Conservation (phyloP, 192 early-diverging fungal species). For the Bifiguratus adelaidae region DNA sequence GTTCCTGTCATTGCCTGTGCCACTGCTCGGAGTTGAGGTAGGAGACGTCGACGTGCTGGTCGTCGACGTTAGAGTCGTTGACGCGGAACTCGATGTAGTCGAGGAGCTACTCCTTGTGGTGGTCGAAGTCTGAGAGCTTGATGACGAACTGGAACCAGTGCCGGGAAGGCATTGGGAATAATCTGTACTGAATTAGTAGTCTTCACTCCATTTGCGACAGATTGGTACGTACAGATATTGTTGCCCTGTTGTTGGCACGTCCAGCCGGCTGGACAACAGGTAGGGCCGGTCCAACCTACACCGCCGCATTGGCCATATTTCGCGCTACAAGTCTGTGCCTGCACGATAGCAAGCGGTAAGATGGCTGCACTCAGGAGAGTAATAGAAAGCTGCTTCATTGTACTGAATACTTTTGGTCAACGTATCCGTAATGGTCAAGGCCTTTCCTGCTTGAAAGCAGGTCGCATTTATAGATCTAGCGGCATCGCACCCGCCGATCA, state of each 20-base stretch:
- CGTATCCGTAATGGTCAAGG: no score
- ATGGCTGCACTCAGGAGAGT: no score
- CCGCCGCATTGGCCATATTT: conserved; percentile 14
- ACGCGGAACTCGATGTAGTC: neutral
- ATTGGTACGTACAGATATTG: neutral
- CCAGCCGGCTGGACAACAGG: conserved; percentile 8
- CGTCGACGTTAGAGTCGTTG: neutral
- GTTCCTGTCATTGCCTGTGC: neutral
- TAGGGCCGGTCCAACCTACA: conserved; percentile 10
- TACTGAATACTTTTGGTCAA: no score
- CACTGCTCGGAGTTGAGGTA: neutral
- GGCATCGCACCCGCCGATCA: no score
- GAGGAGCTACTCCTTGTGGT: neutral
- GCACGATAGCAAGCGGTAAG: no score
- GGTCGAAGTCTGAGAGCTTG: neutral
- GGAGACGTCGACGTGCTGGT: neutral
- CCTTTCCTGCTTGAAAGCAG: no score
- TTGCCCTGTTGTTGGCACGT: neutral
- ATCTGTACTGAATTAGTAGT: neutral
- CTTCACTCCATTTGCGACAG: no score
- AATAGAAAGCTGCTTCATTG: no score
- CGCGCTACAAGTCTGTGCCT: conserved; percentile 2
- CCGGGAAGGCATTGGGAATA: neutral
- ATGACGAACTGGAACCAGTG: neutral
- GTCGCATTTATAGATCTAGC: no score